These are phyloP conservation scores for Aspergillus novofumigatus DNA, from an alignment of 2,329 filamentous ascomycete species.

Conservation along the genomic window DNA sequence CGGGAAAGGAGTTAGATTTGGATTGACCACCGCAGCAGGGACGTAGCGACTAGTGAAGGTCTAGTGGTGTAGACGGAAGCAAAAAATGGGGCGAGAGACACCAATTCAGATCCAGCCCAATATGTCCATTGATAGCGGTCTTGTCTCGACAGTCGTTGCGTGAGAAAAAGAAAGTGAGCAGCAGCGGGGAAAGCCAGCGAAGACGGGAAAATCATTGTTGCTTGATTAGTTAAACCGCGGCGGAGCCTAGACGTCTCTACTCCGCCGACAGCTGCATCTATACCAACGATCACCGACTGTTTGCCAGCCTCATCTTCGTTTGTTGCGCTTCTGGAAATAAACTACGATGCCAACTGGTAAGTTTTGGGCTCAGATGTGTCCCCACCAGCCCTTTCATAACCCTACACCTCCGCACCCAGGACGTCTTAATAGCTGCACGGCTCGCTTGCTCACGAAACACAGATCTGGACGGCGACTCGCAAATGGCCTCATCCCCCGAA, in stretches of 20 bases:
- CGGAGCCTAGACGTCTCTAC: not conserved
- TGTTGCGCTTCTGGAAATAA: not conserved
- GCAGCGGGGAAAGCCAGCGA: not conserved
- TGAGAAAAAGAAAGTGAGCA: not conserved
- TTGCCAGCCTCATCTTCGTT: not conserved
- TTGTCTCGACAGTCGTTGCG: not conserved
- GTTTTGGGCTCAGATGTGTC: not conserved
- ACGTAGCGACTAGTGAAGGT: not conserved
- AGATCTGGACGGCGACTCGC: slow-evolving; percentile 54
- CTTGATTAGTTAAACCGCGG: not conserved
- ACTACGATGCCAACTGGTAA: not conserved
- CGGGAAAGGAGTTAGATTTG: not conserved
- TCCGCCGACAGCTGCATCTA: not conserved
- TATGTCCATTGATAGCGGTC: not conserved
- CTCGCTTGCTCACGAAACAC: not conserved
- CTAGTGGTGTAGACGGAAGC: not conserved
- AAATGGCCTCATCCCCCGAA: slow-evolving; percentile 50
- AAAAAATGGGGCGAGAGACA: not conserved
- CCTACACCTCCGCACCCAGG: not conserved
- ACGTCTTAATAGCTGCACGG: not conserved
- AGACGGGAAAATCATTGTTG: not conserved
- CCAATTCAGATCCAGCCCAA: not conserved
- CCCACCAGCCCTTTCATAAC: not conserved
- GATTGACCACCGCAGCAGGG: not conserved
- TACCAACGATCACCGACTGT: not conserved